Evolutionary conservation across 1,139 yeast species (phyloP).

Genomic region (Scheffersomyces stambukii): DNA sequence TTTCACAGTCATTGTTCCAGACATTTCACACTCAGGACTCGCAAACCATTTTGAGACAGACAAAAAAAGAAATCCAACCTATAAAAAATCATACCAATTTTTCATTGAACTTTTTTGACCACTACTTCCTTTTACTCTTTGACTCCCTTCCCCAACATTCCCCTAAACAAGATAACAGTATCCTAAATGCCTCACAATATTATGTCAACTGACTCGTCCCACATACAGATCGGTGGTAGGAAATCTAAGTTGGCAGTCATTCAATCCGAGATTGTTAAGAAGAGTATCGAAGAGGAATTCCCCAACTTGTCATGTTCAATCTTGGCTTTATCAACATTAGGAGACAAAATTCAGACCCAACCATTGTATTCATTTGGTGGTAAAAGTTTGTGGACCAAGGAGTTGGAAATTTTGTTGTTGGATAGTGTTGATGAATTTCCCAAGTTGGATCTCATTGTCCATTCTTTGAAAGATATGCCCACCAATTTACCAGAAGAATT

Average conservation of each 20-base stretch:
- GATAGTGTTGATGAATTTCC: conserved; percentile 60
- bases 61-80: conserved; percentile 2
- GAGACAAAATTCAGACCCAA: conserved; percentile 79
- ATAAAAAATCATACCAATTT: conserved; percentile 2
- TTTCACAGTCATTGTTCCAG: too few species aligned
- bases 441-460: conserved; percentile 83
- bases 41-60: background rate
- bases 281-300: conserved; percentile 51
- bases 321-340: conserved; percentile 78
- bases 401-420: conserved; percentile 74
- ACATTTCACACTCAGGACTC: background rate
- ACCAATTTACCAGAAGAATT: conserved; percentile 87
- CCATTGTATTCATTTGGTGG: conserved; percentile 96
- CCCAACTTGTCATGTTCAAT: conserved; percentile 64
- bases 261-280: conserved; percentile 76
- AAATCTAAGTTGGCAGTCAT: conserved; percentile 81
- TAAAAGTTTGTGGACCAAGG: conserved; percentile 94
- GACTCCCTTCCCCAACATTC: background rate
- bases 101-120: background rate
- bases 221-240: conserved; percentile 76
- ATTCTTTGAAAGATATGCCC: conserved; percentile 93
- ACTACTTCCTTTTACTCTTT: background rate
- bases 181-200: conserved; percentile 13
- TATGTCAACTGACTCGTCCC: conserved; percentile 12
- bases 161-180: background rate